Evolutionary conservation across 1,284 basidiomycete species (phyloP).

Genomic region (Leccinum huronense): DNA sequence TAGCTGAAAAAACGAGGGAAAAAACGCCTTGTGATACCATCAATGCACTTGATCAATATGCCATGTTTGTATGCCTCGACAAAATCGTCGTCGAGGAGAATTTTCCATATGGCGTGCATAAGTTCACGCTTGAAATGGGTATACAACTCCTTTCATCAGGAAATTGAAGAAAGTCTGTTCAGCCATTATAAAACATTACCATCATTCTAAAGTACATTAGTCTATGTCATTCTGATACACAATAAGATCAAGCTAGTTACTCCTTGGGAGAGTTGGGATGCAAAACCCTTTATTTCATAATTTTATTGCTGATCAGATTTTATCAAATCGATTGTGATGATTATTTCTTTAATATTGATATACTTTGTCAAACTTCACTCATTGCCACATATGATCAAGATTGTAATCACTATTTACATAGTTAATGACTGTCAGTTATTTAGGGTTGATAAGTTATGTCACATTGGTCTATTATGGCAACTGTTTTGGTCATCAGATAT

Average conservation of each 20-base stretch:
- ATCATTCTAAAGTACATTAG: neutral
- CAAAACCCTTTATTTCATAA: neutral
- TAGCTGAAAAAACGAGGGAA: conserved; percentile 30
- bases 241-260: neutral
- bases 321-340: neutral
- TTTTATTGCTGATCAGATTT: neutral
- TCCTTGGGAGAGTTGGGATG: neutral
- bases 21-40: conserved; percentile 19
- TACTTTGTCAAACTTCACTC: neutral
- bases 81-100: neutral
- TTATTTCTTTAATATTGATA: neutral
- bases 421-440: too few species aligned
- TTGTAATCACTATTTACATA: too few species aligned
- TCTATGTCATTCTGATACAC: neutral
- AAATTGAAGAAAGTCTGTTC: neutral
- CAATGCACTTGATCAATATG: conserved; percentile 23
- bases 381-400: too few species aligned
- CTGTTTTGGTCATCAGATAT: too few species aligned
- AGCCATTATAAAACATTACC: neutral
- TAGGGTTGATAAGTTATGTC: too few species aligned
- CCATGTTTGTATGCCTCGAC: conserved; percentile 27
- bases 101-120: conserved; percentile 15
- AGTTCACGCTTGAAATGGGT: conserved; percentile 25
- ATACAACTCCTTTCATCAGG: conserved; percentile 6
- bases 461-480: too few species aligned